Conservation (phyloP, 2,329 filamentous ascomycete species). For the Metarhizium robertsii region DNA sequence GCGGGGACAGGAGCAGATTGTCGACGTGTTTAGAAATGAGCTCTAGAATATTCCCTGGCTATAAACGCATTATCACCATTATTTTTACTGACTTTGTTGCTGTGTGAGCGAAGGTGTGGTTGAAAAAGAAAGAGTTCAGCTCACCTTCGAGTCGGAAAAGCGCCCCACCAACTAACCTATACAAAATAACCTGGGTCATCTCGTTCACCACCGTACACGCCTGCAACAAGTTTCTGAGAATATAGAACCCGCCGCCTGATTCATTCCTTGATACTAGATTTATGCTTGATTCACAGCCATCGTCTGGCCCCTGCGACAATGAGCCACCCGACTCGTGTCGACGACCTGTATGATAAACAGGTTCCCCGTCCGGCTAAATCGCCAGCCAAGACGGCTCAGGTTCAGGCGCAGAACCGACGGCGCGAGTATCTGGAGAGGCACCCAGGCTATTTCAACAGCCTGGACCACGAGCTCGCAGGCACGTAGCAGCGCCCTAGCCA, state of each 20-base stretch:
- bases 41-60: too few species aligned
- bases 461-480: constrained; percentile 49
- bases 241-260: not conserved
- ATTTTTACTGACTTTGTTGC: too few species aligned
- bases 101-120: too few species aligned
- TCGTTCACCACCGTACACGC: not conserved
- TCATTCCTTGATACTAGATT: not conserved
- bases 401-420: constrained; percentile 64
- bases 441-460: constrained; percentile 57
- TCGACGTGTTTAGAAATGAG: not conserved
- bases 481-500: not conserved
- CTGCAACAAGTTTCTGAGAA: too few species aligned
- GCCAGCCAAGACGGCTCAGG: constrained; percentile 30
- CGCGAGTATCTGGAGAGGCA: constrained; percentile 66
- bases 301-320: not conserved
- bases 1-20: not conserved
- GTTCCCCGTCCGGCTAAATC: constrained; percentile 35
- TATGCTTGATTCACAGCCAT: not conserved
- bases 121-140: too few species aligned
- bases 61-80: too few species aligned
- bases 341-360: constrained; percentile 22
- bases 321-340: not conserved
- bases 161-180: too few species aligned
- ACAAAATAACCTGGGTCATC: not conserved
- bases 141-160: too few species aligned